These are phyloP conservation scores for Backusella tuberculispora DNA, from an alignment of 192 early-diverging fungal genomes.

Conservation along the genomic window DNA sequence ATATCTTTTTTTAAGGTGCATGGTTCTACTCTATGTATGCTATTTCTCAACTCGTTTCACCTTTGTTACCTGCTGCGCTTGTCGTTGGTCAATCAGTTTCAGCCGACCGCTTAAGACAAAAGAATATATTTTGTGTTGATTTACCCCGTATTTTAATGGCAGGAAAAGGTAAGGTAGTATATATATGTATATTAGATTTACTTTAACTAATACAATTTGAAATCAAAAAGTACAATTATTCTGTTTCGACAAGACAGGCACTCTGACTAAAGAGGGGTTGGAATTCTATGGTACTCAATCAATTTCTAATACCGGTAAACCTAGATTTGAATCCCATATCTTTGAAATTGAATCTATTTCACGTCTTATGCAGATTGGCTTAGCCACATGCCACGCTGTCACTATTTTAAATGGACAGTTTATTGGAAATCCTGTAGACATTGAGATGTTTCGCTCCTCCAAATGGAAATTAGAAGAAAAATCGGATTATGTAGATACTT, in stretches of 20 bases:
- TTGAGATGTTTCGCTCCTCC: slow-evolving; percentile 67
- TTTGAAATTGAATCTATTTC: not conserved
- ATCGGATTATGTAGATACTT: slow-evolving; percentile 46
- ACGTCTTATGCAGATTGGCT: slow-evolving; percentile 39
- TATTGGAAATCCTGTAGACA: slow-evolving; percentile 68
- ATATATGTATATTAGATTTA: not conserved
- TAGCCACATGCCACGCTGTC: slow-evolving; percentile 55
- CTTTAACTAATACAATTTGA: slow-evolving; percentile 9
- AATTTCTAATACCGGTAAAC: slow-evolving; percentile 6
- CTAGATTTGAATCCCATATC: slow-evolving; percentile 24
- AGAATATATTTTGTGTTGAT: slow-evolving; percentile 71
- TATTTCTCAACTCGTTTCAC: slow-evolving; percentile 66
- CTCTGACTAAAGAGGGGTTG: slow-evolving; percentile 75
- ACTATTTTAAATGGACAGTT: slow-evolving; percentile 47
- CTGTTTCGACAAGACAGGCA: slow-evolving; percentile 76
- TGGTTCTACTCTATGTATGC: slow-evolving; percentile 75
- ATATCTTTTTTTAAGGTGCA: slow-evolving; percentile 41
- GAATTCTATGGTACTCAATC: slow-evolving; percentile 55
- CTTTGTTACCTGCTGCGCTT: slow-evolving; percentile 68
- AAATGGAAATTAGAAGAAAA: slow-evolving; percentile 42
- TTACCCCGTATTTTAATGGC: slow-evolving; percentile 66
- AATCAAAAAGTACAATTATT: slow-evolving; percentile 61
- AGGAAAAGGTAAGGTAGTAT: slow-evolving; percentile 41
- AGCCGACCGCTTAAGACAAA: slow-evolving; percentile 53
- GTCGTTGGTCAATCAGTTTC: slow-evolving; percentile 72